Evolutionary conservation across 208 protist species (phyloP).

Genomic region (Pavlovales sp.): DNA sequence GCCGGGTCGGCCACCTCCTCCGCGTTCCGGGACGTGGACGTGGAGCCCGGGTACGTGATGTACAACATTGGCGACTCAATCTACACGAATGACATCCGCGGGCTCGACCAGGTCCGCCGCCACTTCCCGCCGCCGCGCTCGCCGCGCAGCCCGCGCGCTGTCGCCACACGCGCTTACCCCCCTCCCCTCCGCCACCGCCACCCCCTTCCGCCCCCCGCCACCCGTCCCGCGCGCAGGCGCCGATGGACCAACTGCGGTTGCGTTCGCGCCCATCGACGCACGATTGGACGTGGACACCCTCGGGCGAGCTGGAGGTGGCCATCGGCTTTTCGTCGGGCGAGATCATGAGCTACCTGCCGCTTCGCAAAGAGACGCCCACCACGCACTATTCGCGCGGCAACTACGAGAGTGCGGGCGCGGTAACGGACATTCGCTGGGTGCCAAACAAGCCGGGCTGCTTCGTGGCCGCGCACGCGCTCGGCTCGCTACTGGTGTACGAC

Average conservation of each 20-base stretch:
- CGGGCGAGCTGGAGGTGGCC: background rate
- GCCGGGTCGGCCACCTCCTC: background rate
- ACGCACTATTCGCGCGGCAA: background rate
- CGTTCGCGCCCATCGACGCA: background rate
- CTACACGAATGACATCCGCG: background rate
- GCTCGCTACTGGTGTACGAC: background rate
- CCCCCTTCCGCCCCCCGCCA: background rate
- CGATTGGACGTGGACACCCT: background rate
- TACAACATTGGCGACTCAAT: background rate
- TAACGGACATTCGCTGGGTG: background rate
- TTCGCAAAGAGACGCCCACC: background rate
- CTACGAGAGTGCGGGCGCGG: background rate
- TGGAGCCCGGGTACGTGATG: background rate
- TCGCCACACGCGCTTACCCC: no score
- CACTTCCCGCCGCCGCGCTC: no score
- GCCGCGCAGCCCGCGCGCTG: no score
- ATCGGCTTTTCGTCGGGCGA: background rate
- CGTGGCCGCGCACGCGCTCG: background rate
- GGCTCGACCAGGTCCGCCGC: background rate
- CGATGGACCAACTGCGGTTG: background rate
- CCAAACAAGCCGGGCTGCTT: background rate
- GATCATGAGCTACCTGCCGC: background rate
- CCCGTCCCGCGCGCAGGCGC: background rate
- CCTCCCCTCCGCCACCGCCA: no score
- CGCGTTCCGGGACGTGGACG: background rate